Conservation (phyloP, 1,284 basidiomycete genomes). For the Pulchroboletus neoregius region DNA sequence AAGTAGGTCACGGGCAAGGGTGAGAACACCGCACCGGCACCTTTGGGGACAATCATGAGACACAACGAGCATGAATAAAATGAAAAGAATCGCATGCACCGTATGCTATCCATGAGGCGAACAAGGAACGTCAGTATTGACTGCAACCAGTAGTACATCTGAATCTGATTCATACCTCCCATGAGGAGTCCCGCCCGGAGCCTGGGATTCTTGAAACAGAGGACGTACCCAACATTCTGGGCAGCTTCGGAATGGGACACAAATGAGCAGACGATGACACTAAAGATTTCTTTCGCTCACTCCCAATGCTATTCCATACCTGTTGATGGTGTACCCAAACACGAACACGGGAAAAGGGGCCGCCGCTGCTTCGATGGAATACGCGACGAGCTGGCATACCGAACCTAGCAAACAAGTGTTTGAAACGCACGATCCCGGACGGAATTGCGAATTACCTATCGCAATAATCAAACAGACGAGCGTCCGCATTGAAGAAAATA, state of each 20-base stretch:
- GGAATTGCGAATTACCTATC: conserved; percentile 5
- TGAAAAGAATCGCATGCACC: neutral
- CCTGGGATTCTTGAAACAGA: conserved; percentile 18
- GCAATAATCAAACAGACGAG: conserved; percentile 2
- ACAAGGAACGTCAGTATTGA: neutral
- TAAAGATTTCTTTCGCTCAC: conserved; percentile 1
- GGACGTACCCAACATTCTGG: conserved; percentile 22
- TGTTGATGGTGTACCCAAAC: conserved; percentile 52
- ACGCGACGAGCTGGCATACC: conserved; percentile 38
- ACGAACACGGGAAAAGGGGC: conserved; percentile 61
- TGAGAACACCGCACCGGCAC: conserved; percentile 51
- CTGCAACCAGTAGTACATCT: neutral
- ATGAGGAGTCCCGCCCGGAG: conserved; percentile 21
- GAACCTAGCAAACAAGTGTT: conserved; percentile 27
- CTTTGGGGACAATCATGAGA: conserved; percentile 28
- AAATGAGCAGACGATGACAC: neutral
- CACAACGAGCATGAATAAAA: neutral
- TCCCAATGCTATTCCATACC: conserved; percentile 49
- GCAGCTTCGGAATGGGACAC: conserved; percentile 14
- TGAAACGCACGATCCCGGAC: neutral
- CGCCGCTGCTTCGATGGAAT: conserved; percentile 49
- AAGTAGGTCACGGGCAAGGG: conserved; percentile 62
- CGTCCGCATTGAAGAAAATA: neutral
- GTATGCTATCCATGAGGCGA: conserved; percentile 24
- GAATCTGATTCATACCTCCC: conserved; percentile 6